Base-by-base conservation (phyloP, 2,329 filamentous ascomycete genomes). In the Aspergillus sp. region DNA sequence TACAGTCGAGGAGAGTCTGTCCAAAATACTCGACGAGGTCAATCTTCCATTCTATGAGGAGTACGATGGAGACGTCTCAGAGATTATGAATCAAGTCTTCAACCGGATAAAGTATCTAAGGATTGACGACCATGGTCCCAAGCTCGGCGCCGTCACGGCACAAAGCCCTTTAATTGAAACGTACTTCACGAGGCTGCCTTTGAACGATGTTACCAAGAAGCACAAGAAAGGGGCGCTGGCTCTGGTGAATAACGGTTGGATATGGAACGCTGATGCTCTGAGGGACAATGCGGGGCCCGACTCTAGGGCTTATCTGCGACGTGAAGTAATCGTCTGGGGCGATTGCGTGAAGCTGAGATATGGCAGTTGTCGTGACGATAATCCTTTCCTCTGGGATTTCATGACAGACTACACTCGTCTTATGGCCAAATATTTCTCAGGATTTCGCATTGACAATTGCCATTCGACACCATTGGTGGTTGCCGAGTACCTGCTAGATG, bases 301-400 rank as follows among this genome's bases (percentile, higher is more conserved):
- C 50, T 96, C 94, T 8, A 88, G 89, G 58, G 92, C 94, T n/a
- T 99, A 99, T 71, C 84, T 99, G n/a, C 87, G 92, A 55, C 87
- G 95, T 67, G 92, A 99, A 76, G 92, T 99, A 62, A 98, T 99
- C 67, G 90, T 97, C 30, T 99, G 95, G 95, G 93, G 94, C 13
- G 95, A 99, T 73, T 99, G 96, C 73, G 95, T 98, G 64, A 99
- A 99, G 81, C 84, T 99, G 56, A 88, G 95, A 17, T 99, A 98
- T 72, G 95, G 95, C 36, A 83, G 81, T 25, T 83, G 87, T 0
- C 90, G 89, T 0, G 79, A 93, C 56, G 95, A 98, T 73, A 98
- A 89, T 69, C 94, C 95, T 0, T 99, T 88, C 81, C 81, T 99
- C 8, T 99, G 95, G 95, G 88, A 96, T 8, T 91, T 91, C 74